Evolutionary conservation across 2,329 filamentous ascomycete species (phyloP), one percentile per base, ranked within the genome.

Genomic region (Monilinia fructicola): DNA sequence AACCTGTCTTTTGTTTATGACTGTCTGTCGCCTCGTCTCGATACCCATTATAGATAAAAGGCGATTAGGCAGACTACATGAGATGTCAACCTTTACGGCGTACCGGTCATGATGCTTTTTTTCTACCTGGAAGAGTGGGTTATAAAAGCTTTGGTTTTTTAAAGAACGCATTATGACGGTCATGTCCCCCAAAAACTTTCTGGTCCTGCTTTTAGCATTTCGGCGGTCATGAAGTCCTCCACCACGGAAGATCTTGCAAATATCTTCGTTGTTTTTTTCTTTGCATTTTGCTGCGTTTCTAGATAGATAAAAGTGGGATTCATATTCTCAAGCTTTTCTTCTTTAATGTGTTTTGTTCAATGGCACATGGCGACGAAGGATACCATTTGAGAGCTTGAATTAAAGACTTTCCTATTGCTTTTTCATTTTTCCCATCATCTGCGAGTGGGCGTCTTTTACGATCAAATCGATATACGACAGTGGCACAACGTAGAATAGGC

Each of bases 1-100:
- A 77, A 74, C 75, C 73, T 76, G 75, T 73, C 73, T 74, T 77
- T 76, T 75, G 71, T 73, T 75, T 67, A 72, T 73, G 74, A 70
- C 71, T 74, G 67, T 52, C 59, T 62, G 62, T 71, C 68, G 67
- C 70, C 70, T 71, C 68, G 66, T 71, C 70, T 73, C 70, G 71
- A 76, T 76, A 76, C 74, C 75, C 74, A 72, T 54, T 76, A 75
- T 73, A 76, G 72, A 74, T 72, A 65, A 71, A 72, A 69, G 72
- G 73, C 71, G 73, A 73, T 71, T 72, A 70, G 71, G 31, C 50
- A 73, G 76, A 73, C 69, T 70, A 69, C 74, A 75, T 71, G 71
- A 73, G 71, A 73, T 67, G 71, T 71, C 73, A 72, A 61, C 28
- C 44, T 38, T 67, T 71, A 67, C 69, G 73, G 73, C 74, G 73